Conservation (phyloP, 1,284 basidiomycete species). For the Ustilago sp. region DNA sequence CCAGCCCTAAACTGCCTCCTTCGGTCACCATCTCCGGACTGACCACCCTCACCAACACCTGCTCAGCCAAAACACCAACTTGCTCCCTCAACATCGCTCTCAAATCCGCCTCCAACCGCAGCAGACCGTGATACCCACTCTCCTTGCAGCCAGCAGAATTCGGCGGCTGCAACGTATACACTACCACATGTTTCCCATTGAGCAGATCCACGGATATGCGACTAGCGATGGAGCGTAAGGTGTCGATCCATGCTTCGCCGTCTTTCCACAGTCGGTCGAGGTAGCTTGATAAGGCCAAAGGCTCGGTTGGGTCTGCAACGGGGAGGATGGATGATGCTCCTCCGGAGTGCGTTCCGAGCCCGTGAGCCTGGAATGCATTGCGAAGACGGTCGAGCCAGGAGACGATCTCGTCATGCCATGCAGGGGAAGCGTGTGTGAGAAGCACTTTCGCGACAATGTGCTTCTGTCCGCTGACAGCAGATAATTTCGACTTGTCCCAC, state of each 20-base stretch:
- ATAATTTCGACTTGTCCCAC: constrained; percentile 64
- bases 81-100: constrained; percentile 40
- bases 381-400: constrained; percentile 52
- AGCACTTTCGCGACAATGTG: constrained; percentile 54
- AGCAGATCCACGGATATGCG: constrained; percentile 33
- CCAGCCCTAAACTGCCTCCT: constrained; percentile 36
- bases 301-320: constrained; percentile 33
- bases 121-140: constrained; percentile 30
- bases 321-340: constrained; percentile 31
- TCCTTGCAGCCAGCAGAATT: constrained; percentile 15
- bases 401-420: constrained; percentile 46
- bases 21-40: constrained; percentile 45
- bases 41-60: constrained; percentile 43
- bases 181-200: constrained; percentile 52
- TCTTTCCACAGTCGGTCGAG: constrained; percentile 40
- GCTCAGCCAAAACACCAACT: constrained; percentile 42
- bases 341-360: constrained; percentile 48
- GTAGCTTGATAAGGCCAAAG: constrained; percentile 37
- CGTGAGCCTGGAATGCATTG: constrained; percentile 40
- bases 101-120: constrained; percentile 45
- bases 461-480: constrained; percentile 55
- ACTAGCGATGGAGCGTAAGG: constrained; percentile 42
- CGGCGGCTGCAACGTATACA: constrained; percentile 47
- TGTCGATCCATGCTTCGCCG: constrained; percentile 48
- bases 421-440: constrained; percentile 38